Base-by-base conservation (phyloP, 805 yeast genomes). In the Barnettozyma wickerhamii region DNA sequence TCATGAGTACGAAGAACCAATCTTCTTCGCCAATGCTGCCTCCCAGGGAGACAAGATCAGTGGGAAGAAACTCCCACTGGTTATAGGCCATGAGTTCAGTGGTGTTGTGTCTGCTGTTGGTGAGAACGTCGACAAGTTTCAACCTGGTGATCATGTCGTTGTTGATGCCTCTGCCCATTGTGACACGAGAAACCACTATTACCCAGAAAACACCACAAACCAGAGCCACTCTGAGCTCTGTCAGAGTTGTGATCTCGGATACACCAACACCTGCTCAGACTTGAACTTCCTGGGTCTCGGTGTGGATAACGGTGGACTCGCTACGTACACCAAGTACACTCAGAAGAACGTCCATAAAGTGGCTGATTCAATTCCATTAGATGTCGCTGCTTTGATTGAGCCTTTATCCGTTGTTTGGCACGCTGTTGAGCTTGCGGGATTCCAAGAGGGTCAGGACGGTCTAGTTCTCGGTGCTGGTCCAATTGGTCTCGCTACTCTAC, bases 391-490 rank as follows among this genome's bases (percentile, higher is more conserved):
- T 4, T 53, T 77, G 39, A 69, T 74, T 14, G 79, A 77, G 52
- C 82, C 83, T 10, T 59, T 77, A 35, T 69, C 80, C 4, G 82
- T 76, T 39, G 65, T 74, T 17, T 72, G 80, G 79, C 84, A 77
- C 49, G 82, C 81, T 3, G 72, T 72, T 24, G 64, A 69, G 43
- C 61, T 69, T 4, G 62, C 77, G 0, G 54, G 51, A 14, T 71
- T 74, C 49, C 53, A 63, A 41, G 59, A 52, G 18, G 80, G 79
- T 21, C 64, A 67, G 28, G 55, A 65, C 19, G 77, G 74, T 4
- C 59, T 77, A 35, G 74, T 79, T 13, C 53, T 79, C 13, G 84
- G 84, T 23, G 75, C 78, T 20, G 84, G 84, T 5, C 81, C 83
- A 18, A 77, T 79, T 53, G 84, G 84, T 6, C 59, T 79, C 19